Evolutionary conservation across 2,329 filamentous ascomycete species (phyloP).

Genomic region (Xylariaceae sp.): DNA sequence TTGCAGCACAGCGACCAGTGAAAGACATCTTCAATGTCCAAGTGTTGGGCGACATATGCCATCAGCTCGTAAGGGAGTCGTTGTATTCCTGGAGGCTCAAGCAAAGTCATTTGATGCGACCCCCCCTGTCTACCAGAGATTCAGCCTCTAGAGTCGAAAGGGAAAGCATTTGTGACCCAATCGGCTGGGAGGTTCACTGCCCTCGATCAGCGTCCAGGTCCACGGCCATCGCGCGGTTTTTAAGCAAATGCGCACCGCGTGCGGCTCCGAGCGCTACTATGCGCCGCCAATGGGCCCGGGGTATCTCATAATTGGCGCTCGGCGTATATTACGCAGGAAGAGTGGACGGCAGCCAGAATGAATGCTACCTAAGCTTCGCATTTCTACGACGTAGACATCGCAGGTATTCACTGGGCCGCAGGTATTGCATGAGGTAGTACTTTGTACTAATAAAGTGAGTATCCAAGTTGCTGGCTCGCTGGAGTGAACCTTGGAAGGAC

Average conservation of each 20-base stretch:
- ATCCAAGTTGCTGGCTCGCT: too few species aligned
- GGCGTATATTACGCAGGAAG: too few species aligned
- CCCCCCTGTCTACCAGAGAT: constrained; percentile 9
- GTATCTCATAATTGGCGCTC: too few species aligned
- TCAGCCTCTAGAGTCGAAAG: constrained; percentile 9
- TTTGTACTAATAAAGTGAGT: too few species aligned
- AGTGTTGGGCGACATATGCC: constrained; percentile 50
- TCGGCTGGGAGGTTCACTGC: neutral
- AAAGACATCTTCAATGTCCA: constrained; percentile 56
- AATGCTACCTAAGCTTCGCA: too few species aligned
- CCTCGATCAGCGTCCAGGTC: neutral
- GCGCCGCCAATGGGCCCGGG: too few species aligned
- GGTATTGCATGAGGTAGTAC: too few species aligned
- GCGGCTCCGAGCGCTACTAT: neutral
- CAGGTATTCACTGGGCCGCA: too few species aligned
- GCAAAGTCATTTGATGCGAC: constrained; percentile 14
- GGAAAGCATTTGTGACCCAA: constrained; percentile 5
- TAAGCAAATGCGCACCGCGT: neutral
- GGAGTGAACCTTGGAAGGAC: too few species aligned
- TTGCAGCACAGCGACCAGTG: constrained; percentile 51
- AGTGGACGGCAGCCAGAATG: too few species aligned
- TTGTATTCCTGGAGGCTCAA: constrained; percentile 22
- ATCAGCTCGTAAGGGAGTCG: constrained; percentile 62
- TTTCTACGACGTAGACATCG: too few species aligned
- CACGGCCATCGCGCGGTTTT: neutral